Evolutionary conservation across 2,329 filamentous ascomycete genomes (phyloP).

Genomic region (Cladosporium sp.): DNA sequence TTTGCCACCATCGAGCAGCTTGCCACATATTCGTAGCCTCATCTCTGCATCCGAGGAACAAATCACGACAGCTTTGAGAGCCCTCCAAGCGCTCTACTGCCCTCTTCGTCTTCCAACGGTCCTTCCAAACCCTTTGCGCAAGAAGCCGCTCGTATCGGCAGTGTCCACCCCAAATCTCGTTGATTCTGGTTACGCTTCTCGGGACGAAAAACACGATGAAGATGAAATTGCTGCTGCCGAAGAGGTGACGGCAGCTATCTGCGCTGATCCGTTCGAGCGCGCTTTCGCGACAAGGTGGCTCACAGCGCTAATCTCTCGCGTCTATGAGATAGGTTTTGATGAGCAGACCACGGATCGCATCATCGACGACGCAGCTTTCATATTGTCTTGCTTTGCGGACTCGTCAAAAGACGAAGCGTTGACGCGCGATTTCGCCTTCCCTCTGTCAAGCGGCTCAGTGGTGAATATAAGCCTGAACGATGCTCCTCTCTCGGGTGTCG

Average conservation of each 20-base stretch:
- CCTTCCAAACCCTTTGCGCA: neutral
- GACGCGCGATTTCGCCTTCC: neutral
- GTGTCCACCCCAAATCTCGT: neutral
- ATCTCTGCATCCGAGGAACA: neutral
- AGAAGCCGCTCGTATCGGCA: neutral
- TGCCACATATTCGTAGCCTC: constrained; percentile 10
- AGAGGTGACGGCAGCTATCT: neutral
- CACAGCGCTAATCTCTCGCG: neutral
- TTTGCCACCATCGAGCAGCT: constrained; percentile 9
- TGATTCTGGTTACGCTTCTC: constrained; percentile 1
- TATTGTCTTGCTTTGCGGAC: neutral
- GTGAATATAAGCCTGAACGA: neutral
- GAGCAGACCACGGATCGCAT: constrained; percentile 2
- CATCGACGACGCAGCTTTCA: neutral
- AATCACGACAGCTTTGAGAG: neutral
- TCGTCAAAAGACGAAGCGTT: neutral
- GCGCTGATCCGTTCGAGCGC: constrained; percentile 1
- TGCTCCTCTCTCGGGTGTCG: neutral
- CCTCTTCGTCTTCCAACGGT: neutral
- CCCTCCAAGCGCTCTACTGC: neutral
- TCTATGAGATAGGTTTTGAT: neutral
- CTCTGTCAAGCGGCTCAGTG: neutral
- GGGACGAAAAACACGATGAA: neutral
- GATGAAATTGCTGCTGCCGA: neutral
- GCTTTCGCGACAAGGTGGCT: neutral